Evolutionary conservation across 2,329 filamentous ascomycete genomes (phyloP).

Genomic region (Apiospora kogelbergensis): DNA sequence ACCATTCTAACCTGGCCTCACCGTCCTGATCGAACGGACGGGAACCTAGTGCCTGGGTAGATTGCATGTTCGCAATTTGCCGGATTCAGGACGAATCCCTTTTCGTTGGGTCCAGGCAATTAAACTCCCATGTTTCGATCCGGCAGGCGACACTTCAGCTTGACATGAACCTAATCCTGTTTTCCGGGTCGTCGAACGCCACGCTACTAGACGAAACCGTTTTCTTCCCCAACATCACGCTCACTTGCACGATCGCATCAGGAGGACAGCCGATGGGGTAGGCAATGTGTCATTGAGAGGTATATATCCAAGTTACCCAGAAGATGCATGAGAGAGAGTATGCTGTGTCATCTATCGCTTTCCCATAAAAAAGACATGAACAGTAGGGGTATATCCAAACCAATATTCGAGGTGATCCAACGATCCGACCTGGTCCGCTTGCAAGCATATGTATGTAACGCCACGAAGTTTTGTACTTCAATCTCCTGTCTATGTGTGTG

Average conservation of each 20-base stretch:
- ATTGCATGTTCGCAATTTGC: too few relatives aligned
- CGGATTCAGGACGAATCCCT: too few relatives aligned
- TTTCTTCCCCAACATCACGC: neutral
- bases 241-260: neutral
- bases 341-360: neutral
- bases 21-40: neutral
- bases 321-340: neutral
- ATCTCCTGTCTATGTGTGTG: neutral
- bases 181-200: neutral
- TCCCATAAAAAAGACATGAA: neutral
- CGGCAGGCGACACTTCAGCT: neutral
- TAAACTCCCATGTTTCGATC: neutral
- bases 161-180: neutral
- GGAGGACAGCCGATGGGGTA: neutral
- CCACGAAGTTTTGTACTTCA: constrained; percentile 5
- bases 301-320: neutral
- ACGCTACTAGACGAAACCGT: too few relatives aligned
- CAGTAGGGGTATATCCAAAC: constrained; percentile 11
- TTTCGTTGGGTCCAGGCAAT: neutral
- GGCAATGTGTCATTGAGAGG: neutral
- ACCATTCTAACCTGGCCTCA: neutral
- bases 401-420: neutral
- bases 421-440: constrained; percentile 1
- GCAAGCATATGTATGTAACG: neutral
- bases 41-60: too few relatives aligned